phyloP scores from a whole-genome alignment of 2,329 filamentous ascomycete species.

The Trichoderma koningii region DNA sequence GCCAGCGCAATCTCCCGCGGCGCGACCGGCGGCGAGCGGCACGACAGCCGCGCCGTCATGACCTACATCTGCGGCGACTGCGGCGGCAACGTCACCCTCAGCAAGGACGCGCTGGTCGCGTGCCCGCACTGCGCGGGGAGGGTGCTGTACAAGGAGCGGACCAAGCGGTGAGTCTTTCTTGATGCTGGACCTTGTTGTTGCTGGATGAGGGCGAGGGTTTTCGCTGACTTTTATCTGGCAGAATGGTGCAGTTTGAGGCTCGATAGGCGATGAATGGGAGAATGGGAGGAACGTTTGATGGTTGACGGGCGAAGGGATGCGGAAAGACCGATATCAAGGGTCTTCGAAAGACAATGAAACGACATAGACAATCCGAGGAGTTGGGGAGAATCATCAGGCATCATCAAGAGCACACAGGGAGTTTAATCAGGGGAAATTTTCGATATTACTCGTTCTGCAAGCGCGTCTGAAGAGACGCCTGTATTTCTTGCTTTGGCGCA shows the following conservation, averaged over 20 bases:
- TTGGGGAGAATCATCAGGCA: slow-evolving; percentile 20
- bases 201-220: neutral
- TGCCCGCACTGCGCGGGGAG: slow-evolving; percentile 76
- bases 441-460: slow-evolving; percentile 26
- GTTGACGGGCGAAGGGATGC: neutral
- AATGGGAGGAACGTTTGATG: neutral
- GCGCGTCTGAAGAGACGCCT: slow-evolving; percentile 11
- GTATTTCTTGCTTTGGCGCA: neutral
- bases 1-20: slow-evolving; percentile 45
- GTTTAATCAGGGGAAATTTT: slow-evolving; percentile 18
- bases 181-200: neutral
- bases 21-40: slow-evolving; percentile 43
- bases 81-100: slow-evolving; percentile 45
- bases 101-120: slow-evolving; percentile 53
- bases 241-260: slow-evolving; percentile 99
- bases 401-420: slow-evolving; percentile 12
- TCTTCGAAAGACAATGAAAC: neutral
- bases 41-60: slow-evolving; percentile 44
- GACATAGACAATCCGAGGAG: slow-evolving; percentile 23
- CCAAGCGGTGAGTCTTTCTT: slow-evolving; percentile 73
- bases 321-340: neutral
- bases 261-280: slow-evolving; percentile 51
- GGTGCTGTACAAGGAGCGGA: slow-evolving; percentile 96
- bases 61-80: slow-evolving; percentile 50
- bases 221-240: slow-evolving; percentile 40